Conservation (phyloP, 768 basidiomycete genomes). For the Coprinopsis marcescibilis region DNA sequence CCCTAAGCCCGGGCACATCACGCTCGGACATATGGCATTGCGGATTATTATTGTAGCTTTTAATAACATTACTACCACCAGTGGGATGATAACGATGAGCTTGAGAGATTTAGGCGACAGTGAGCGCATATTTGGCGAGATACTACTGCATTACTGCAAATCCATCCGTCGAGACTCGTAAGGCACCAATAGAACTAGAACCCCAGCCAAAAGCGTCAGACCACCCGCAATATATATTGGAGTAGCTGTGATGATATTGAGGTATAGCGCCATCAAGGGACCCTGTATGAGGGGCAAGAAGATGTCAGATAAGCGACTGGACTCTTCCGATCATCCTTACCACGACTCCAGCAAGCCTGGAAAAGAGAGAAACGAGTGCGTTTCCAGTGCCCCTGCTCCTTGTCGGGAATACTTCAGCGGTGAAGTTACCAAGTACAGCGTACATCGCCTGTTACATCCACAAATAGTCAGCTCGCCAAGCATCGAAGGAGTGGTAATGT, state of each 20-base stretch:
- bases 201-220: slow-evolving; percentile 55
- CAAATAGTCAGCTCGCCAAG: too few relatives aligned
- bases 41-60: too few relatives aligned
- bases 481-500: too few relatives aligned
- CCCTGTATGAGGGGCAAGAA: slow-evolving; percentile 39
- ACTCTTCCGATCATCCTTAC: slow-evolving; percentile 29
- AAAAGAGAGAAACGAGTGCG: slow-evolving; percentile 53
- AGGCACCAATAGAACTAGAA: slow-evolving; percentile 56
- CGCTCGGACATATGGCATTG: too few relatives aligned
- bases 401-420: slow-evolving; percentile 64
- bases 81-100: too few relatives aligned
- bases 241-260: slow-evolving; percentile 54
- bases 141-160: too few relatives aligned
- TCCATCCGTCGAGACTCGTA: slow-evolving; percentile 50
- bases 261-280: slow-evolving; percentile 66
- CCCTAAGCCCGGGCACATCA: too few relatives aligned
- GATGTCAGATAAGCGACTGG: background rate
- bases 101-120: too few relatives aligned
- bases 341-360: slow-evolving; percentile 63
- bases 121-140: too few relatives aligned
- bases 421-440: slow-evolving; percentile 61
- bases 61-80: too few relatives aligned
- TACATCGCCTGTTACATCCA: slow-evolving; percentile 54
- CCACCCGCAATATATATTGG: slow-evolving; percentile 72
- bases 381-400: slow-evolving; percentile 73